A percentile compares a stretch with the other conserved stretches of the same genome.
Evolutionary conservation across 1,284 basidiomycete species (phyloP).

Genomic region (Ganoderma sinense): DNA sequence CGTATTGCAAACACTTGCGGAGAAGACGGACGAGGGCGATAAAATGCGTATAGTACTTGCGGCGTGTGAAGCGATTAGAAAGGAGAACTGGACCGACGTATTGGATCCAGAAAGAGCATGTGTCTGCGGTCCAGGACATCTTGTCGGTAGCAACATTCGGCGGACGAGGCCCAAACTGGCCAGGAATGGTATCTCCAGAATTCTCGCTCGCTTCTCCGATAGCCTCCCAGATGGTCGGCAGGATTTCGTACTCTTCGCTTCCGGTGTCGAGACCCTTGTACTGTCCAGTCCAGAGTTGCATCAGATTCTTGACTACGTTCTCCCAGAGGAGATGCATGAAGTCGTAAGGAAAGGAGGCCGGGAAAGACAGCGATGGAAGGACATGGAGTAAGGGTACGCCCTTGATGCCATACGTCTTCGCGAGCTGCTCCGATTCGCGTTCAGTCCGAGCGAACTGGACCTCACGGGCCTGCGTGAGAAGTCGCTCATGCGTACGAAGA

Average conservation of each 20-base stretch:
- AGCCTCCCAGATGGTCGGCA: constrained; percentile 43
- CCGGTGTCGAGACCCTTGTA: constrained; percentile 48
- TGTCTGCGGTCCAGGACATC: constrained; percentile 38
- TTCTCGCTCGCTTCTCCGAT: constrained; percentile 45
- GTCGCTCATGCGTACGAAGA: constrained; percentile 42
- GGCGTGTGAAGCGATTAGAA: constrained; percentile 33
- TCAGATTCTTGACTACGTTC: constrained; percentile 48
- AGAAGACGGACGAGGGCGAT: constrained; percentile 47
- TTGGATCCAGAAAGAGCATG: constrained; percentile 46
- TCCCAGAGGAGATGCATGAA: constrained; percentile 58
- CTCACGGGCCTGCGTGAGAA: constrained; percentile 42
- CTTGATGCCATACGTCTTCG: constrained; percentile 50
- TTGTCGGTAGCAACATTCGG: constrained; percentile 47
- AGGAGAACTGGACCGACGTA: constrained; percentile 51
- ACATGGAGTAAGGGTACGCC: constrained; percentile 43
- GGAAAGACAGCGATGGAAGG: constrained; percentile 47
- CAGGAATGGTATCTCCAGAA: constrained; percentile 45
- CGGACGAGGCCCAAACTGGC: constrained; percentile 44
- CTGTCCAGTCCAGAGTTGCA: constrained; percentile 46
- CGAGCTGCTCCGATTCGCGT: constrained; percentile 33
- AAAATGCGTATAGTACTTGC: constrained; percentile 51
- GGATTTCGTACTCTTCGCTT: constrained; percentile 40
- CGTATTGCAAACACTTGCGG: constrained; percentile 50
- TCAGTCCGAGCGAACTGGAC: constrained; percentile 40
- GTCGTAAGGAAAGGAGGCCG: constrained; percentile 51